Base-by-base conservation (phyloP, 2,329 filamentous ascomycete species). In the Lecanicillium sp. region DNA sequence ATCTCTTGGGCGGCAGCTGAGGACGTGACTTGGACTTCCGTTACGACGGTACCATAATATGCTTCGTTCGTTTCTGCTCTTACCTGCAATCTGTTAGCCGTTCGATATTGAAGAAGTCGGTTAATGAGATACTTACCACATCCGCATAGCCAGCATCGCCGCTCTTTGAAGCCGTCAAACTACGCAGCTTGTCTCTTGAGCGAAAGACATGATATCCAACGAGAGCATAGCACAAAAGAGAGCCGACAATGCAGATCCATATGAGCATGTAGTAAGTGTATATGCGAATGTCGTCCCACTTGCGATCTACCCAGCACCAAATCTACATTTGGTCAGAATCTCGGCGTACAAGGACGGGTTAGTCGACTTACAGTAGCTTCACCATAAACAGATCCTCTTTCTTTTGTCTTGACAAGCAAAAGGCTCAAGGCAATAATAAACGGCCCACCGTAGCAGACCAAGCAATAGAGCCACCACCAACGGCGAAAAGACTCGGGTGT, bases 361-460 rank as follows among this genome's bases (percentile, higher is more conserved):
- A 11, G 27, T 9, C 22, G n/a, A 57, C 68, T 48, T 50, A 77
- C 74, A 19, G 73, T 76, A 16, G 74, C 73, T 53, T 77, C 62
- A 11, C 74, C 75, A 43, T 77, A 78, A 2, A 75, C 58, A 3
- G 56, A 55, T 0, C 63, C 62, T 12, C 58, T 55, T 11, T 49
- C 44, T 5, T 56, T 46, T 28, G 51, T 55, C 18, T 58, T 59
- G 38, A 83, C 60, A 33, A 84, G 69, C 19, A 88, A 67, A 44
- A 83, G 78, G 15, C 73, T 62, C 19, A 89, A 53, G 0, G 83
- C 75, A 8, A 84, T 81, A 25, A 83, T 54, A 20, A 82, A 76
- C 0, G 85, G 83, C 1, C 83, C 51, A 0, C 84, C 83, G 42
- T 88, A 92, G 55, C 83, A 86, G 33, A 79, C 61, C 2, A 79